Percentiles rank a stretch among this genome's conserved stretches.
phyloP scores from a whole-genome alignment of 2,329 filamentous ascomycete genomes.

The Aspergillus sp. region DNA sequence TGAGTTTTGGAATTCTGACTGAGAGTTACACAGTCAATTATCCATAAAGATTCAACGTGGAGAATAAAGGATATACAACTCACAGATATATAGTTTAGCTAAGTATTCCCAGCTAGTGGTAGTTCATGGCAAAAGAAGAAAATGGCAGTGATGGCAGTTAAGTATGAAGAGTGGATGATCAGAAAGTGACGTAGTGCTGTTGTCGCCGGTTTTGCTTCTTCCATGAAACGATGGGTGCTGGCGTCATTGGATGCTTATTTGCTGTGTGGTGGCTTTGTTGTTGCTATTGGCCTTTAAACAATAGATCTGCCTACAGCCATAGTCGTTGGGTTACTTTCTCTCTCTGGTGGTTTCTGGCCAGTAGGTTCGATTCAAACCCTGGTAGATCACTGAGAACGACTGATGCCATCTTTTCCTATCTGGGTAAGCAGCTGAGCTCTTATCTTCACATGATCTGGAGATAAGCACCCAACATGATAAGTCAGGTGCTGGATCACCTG shows the following conservation, averaged over 20 bases:
- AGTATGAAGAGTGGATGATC: not conserved
- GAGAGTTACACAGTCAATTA: not conserved
- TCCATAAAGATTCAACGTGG: not conserved
- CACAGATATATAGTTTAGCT: not conserved
- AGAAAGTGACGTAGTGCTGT: not conserved
- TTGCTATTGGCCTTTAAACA: constrained; percentile 6
- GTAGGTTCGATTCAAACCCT: too few relatives aligned
- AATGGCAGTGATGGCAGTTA: not conserved
- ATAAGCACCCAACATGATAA: not conserved
- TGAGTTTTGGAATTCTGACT: not conserved
- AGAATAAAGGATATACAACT: not conserved
- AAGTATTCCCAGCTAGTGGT: not conserved
- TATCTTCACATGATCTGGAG: not conserved
- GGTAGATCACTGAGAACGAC: constrained; percentile 12
- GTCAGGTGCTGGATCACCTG: not conserved
- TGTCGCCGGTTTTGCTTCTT: not conserved
- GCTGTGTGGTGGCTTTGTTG: not conserved
- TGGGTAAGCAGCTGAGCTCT: not conserved
- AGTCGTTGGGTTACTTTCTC: not conserved
- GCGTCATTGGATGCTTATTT: constrained; percentile 2
- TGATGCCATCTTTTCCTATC: not conserved
- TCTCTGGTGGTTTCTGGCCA: too few relatives aligned
- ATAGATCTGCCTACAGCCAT: not conserved
- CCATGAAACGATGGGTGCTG: not conserved
- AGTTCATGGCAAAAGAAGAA: not conserved